phyloP scores from a whole-genome alignment of 2,329 filamentous ascomycete genomes.

The Trichoderma brevicompactum region DNA sequence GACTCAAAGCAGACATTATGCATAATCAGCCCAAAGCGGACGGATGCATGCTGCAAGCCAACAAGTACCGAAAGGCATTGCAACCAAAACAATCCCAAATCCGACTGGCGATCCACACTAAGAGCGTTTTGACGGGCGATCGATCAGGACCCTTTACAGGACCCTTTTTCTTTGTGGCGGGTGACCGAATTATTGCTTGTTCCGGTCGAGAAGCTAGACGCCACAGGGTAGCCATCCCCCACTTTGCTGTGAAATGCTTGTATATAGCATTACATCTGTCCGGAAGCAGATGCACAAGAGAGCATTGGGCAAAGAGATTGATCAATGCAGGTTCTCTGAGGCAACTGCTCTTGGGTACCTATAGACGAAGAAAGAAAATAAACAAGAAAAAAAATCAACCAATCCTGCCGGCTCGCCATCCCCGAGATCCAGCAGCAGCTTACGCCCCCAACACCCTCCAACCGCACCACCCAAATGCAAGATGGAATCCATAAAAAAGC shows the following conservation, averaged over 20 bases:
- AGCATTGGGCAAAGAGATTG: too few species aligned
- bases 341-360: too few species aligned
- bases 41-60: background rate
- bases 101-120: conserved; percentile 7
- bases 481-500: background rate
- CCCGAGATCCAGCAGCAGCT: background rate
- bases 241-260: background rate
- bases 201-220: conserved; percentile 5
- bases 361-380: background rate
- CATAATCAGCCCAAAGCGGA: background rate
- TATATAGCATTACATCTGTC: too few species aligned
- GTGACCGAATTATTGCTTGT: background rate
- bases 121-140: conserved; percentile 8
- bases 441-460: background rate
- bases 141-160: conserved; percentile 5
- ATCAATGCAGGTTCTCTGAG: too few species aligned
- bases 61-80: background rate
- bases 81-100: background rate
- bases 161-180: background rate
- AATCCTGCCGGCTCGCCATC: background rate
- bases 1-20: background rate
- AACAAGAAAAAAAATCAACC: background rate
- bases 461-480: conserved; percentile 1
- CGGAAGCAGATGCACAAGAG: too few species aligned
- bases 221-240: conserved; percentile 1